A percentile compares a stretch with the other conserved stretches of the same genome.
Evolutionary conservation across 169 alveolate genomes (phyloP).

Genomic region (Plasmodium relictum): DNA sequence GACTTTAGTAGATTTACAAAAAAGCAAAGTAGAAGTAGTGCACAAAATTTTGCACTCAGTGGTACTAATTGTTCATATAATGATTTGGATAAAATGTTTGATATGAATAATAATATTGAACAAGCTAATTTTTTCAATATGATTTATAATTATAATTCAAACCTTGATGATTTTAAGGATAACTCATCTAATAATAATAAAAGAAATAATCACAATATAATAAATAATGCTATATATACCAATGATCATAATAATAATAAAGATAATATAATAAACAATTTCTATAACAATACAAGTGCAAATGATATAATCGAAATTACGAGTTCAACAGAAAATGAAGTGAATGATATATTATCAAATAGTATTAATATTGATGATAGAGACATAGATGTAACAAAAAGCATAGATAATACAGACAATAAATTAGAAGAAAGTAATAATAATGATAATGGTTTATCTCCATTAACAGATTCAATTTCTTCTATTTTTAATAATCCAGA

Average conservation of each 20-base stretch:
- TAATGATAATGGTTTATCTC: slow-evolving; percentile 9
- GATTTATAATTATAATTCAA: too few species aligned
- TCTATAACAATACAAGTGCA: slow-evolving; percentile 8
- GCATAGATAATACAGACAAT: not conserved
- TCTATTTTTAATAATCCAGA: slow-evolving; percentile 23
- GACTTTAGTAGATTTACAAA: not conserved
- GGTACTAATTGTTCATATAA: not conserved
- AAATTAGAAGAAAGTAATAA: not conserved
- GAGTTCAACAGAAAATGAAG: slow-evolving; percentile 11
- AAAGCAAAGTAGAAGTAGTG: not conserved
- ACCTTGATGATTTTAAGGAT: too few species aligned
- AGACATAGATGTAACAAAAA: slow-evolving; percentile 8
- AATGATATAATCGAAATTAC: slow-evolving; percentile 21
- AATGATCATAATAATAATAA: too few species aligned
- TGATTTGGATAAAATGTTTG: not conserved
- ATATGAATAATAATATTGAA: not conserved
- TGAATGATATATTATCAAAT: slow-evolving; percentile 1
- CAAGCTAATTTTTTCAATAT: too few species aligned
- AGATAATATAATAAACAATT: too few species aligned
- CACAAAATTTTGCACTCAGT: not conserved
- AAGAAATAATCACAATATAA: too few species aligned
- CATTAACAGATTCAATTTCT: slow-evolving; percentile 35
- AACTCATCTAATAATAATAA: too few species aligned
- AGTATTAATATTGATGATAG: slow-evolving; percentile 7
- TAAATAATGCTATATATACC: too few species aligned